phyloP scores from a whole-genome alignment of 2,329 filamentous ascomycete species.

The Alternaria infectoria region DNA sequence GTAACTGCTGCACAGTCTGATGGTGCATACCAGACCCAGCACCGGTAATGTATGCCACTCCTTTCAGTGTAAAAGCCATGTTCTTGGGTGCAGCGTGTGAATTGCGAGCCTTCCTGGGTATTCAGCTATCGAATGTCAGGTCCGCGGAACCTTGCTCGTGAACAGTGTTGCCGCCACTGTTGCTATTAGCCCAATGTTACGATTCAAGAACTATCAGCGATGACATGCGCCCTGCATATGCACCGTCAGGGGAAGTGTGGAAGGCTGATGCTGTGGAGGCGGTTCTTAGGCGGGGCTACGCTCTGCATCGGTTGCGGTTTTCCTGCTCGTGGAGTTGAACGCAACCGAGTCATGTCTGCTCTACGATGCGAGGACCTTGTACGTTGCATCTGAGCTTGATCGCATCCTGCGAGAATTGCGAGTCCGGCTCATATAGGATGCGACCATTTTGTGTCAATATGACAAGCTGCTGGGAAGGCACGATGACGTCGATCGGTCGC shows the following conservation, averaged over 20 bases:
- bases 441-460: background rate
- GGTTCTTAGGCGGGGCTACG: background rate
- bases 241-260: background rate
- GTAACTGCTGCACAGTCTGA: background rate
- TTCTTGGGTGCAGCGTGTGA: background rate
- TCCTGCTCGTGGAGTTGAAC: background rate
- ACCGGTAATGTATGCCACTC: constrained; percentile 58
- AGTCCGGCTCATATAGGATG: background rate
- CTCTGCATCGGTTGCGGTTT: constrained; percentile 5
- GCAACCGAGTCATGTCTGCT: background rate
- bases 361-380: background rate
- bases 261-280: background rate
- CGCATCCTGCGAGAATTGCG: too few species aligned
- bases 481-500: background rate
- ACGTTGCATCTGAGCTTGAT: background rate
- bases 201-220: background rate
- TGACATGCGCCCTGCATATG: background rate
- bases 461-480: background rate
- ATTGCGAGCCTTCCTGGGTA: background rate
- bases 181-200: background rate
- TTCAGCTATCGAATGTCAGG: background rate
- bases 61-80: constrained; percentile 53
- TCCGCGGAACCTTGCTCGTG: background rate
- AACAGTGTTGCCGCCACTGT: background rate
- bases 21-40: constrained; percentile 52